Percentiles rank a stretch among this genome's conserved stretches.
Evolutionary conservation across 495 filamentous ascomycete genomes (phyloP).

Genomic region (Neurospora sublineolata): DNA sequence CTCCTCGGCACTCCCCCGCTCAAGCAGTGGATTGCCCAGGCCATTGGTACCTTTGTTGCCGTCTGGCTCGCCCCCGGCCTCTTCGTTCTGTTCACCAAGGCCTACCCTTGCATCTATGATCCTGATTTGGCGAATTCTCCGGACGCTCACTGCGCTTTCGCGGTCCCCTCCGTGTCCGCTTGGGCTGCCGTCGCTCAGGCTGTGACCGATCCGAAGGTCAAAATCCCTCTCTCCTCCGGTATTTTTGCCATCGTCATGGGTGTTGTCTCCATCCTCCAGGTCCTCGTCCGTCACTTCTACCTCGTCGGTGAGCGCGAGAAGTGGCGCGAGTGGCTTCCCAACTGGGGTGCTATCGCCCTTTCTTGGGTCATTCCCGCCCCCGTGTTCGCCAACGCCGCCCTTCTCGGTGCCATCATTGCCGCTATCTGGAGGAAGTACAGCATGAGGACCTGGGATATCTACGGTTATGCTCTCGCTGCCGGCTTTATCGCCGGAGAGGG

Average conservation of each 20-base stretch:
- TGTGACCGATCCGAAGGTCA: slow-evolving; percentile 46
- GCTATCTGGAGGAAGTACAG: slow-evolving; percentile 47
- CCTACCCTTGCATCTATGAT: slow-evolving; percentile 54
- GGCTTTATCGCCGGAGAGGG: no score
- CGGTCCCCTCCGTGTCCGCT: slow-evolving; percentile 49
- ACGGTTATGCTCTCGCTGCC: slow-evolving; percentile 55
- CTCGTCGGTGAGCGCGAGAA: slow-evolving; percentile 35
- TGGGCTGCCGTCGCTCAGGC: slow-evolving; percentile 56
- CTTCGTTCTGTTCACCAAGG: slow-evolving; percentile 52
- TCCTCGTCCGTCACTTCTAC: slow-evolving; percentile 47
- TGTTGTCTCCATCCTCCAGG: slow-evolving; percentile 36
- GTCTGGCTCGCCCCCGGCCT: slow-evolving; percentile 53
- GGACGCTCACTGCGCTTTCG: slow-evolving; percentile 39
- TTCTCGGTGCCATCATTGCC: slow-evolving; percentile 47
- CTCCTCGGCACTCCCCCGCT: slow-evolving; percentile 49
- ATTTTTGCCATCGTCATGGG: slow-evolving; percentile 48
- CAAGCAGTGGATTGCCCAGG: slow-evolving; percentile 54
- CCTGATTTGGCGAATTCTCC: not conserved
- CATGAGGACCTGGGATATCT: slow-evolving; percentile 44
- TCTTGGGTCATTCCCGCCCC: slow-evolving; percentile 45
- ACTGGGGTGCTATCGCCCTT: slow-evolving; percentile 55
- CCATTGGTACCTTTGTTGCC: slow-evolving; percentile 46
- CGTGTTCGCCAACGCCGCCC: slow-evolving; percentile 37
- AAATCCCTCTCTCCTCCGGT: slow-evolving; percentile 43
- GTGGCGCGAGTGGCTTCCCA: slow-evolving; percentile 49